Evolutionary conservation across 2,329 filamentous ascomycete genomes (phyloP).

Genomic region (Leptographium lundbergii): DNA sequence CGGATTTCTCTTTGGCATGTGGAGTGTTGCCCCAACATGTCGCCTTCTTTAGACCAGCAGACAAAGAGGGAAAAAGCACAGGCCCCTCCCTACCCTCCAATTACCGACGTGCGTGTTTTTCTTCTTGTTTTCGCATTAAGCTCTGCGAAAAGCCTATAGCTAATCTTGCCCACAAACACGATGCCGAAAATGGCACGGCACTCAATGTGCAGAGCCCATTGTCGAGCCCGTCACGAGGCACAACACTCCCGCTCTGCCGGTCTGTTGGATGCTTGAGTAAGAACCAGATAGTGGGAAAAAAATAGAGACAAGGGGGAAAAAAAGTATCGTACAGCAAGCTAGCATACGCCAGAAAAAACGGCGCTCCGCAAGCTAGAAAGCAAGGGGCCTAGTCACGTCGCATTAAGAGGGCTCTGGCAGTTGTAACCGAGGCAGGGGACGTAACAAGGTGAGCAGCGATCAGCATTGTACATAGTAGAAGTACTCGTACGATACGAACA

Average conservation of each 20-base stretch:
- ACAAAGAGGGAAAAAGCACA: neutral
- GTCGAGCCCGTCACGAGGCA: too few species aligned
- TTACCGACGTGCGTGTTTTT: neutral
- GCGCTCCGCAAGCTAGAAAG: slow-evolving; percentile 27
- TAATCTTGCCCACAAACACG: too few species aligned
- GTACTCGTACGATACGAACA: neutral
- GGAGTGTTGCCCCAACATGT: neutral
- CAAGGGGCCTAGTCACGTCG: slow-evolving; percentile 26
- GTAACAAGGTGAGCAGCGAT: neutral
- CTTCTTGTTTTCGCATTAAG: neutral
- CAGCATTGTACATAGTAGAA: neutral
- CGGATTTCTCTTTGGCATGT: neutral
- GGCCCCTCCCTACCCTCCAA: neutral
- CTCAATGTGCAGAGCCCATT: too few species aligned
- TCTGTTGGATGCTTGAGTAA: too few species aligned
- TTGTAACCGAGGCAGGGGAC: slow-evolving; percentile 18
- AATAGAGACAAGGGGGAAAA: neutral
- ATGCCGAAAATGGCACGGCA: too few species aligned
- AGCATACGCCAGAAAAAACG: slow-evolving; percentile 15
- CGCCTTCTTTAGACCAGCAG: neutral
- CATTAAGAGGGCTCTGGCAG: slow-evolving; percentile 26
- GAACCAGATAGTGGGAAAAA: neutral
- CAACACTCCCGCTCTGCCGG: too few species aligned
- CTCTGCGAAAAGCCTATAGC: too few species aligned
- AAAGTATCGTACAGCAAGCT: neutral